Conservation (phyloP, 1,284 basidiomycete genomes). For the Apiotrichum mycotoxinovorans region DNA sequence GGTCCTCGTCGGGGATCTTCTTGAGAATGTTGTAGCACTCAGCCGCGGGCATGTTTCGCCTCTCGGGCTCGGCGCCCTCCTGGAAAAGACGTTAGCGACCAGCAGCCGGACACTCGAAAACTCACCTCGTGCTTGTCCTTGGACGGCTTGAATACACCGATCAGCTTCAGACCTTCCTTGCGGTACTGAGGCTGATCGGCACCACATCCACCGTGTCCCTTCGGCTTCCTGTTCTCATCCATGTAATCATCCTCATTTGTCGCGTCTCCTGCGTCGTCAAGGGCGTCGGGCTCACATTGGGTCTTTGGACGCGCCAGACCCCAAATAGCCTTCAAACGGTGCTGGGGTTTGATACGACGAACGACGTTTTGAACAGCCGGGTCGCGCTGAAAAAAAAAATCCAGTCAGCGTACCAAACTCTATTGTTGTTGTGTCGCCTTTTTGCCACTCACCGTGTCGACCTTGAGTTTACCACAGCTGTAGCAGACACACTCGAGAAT, state of each 20-base stretch:
- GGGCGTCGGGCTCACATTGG: conserved; percentile 70
- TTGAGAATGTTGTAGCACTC: conserved; percentile 90
- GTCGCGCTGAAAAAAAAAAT: conserved; percentile 60
- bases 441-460: conserved; percentile 77
- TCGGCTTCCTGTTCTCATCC: conserved; percentile 28
- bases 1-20: conserved; percentile 86
- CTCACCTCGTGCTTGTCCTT: conserved; percentile 74
- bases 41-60: conserved; percentile 77
- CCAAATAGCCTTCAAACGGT: conserved; percentile 84
- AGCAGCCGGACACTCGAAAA: conserved; percentile 9
- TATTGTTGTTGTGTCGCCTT: too few species aligned
- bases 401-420: background rate
- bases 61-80: conserved; percentile 84
- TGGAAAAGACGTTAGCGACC: conserved; percentile 27
- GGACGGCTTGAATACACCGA: conserved; percentile 89
- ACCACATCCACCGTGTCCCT: conserved; percentile 92
- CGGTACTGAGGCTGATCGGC: conserved; percentile 85
- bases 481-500: conserved; percentile 98
- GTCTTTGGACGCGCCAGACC: conserved; percentile 62
- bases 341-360: conserved; percentile 78
- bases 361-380: conserved; percentile 76
- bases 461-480: conserved; percentile 96
- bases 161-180: conserved; percentile 93
- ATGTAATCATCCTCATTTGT: conserved; percentile 62
- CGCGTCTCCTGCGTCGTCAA: conserved; percentile 65